Conservation (phyloP, 192 early-diverging fungal genomes). For the Entomortierella parvispora region DNA sequence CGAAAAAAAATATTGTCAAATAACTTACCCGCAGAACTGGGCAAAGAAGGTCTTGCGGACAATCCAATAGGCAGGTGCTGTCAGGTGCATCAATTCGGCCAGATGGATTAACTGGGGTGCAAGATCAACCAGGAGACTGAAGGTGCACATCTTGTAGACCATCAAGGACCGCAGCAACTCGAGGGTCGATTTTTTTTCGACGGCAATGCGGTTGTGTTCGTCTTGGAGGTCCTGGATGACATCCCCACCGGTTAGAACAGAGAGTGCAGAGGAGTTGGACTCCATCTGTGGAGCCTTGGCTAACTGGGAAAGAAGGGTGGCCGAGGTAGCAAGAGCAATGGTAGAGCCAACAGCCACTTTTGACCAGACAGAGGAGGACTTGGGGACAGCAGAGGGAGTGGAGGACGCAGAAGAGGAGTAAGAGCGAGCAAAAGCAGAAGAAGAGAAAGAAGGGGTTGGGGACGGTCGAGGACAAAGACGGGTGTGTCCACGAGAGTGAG, state of each 20-base stretch:
- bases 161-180: conserved; percentile 70
- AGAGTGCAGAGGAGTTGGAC: conserved; percentile 1
- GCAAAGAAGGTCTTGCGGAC: conserved; percentile 89
- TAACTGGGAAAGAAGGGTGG: conserved; percentile 16
- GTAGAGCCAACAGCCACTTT: conserved; percentile 26
- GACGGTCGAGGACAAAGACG: conserved; percentile 7
- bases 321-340: conserved; percentile 22
- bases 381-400: background rate
- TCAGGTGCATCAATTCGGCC: conserved; percentile 62
- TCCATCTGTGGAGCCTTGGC: conserved; percentile 28
- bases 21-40: conserved; percentile 81
- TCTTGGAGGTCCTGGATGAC: conserved; percentile 45
- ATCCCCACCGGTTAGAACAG: conserved; percentile 7
- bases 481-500: conserved; percentile 36
- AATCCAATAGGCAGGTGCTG: conserved; percentile 65
- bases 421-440: background rate
- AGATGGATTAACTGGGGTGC: conserved; percentile 65
- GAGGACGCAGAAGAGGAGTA: background rate
- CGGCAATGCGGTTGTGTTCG: conserved; percentile 48
- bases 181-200: conserved; percentile 59
- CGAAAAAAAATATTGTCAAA: background rate
- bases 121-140: conserved; percentile 67
- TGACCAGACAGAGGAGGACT: conserved; percentile 11
- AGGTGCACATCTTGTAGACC: conserved; percentile 75
- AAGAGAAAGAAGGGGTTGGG: background rate